Base-by-base conservation (phyloP, 75 land plant species). In the Selaginella tamariscina region DNA sequence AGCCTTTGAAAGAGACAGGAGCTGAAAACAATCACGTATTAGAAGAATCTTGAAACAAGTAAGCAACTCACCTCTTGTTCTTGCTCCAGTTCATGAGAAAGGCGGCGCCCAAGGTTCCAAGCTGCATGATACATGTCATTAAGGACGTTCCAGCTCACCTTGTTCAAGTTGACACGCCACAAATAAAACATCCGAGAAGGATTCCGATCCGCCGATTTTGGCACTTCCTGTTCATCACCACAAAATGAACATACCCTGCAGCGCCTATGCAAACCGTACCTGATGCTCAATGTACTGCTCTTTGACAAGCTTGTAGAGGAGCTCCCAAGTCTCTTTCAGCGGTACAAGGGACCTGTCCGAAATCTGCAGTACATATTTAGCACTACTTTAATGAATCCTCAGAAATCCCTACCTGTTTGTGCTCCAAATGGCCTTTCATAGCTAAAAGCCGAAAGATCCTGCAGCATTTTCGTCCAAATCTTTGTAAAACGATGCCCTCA, bases 61-160 rank as follows among this genome's bases (percentile, higher is more conserved):
- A 13, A 24, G 33, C 24, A 0, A 69, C 59, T 32, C 56, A 87
- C 96, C 96, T 90, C 91, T 32, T 82, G 83, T 32, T 86, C 84
- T 15, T 39, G 49, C 44, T 85, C 80, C 55, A 78, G 72, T 68
- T 87, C 91, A 65, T 83, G 65, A 24, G 86, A 75, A 54, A 81
- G 54, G 32, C 88, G 77, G 26, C 39, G 72, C 5, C 76, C 74
- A 59, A 90, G 68, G 70, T 87, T 90, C 32, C 79, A 73, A 1
- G 96, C 84, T 64, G 84, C 84, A 60, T 88, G 87, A 60, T 76
- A 85, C 96, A 90, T 81, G 66, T 87, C 90, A 70, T 87, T 84
- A 21, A 86, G 72, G 39, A 90, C 74, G 67, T 69, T 80, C 60
- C 79, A 67, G 66, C 69, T 54, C 27, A 87, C 65, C 28, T 31